These are phyloP conservation scores for Tubosaeta brunneosetosa DNA, from an alignment of 768 basidiomycete genomes.

Conservation along the genomic window DNA sequence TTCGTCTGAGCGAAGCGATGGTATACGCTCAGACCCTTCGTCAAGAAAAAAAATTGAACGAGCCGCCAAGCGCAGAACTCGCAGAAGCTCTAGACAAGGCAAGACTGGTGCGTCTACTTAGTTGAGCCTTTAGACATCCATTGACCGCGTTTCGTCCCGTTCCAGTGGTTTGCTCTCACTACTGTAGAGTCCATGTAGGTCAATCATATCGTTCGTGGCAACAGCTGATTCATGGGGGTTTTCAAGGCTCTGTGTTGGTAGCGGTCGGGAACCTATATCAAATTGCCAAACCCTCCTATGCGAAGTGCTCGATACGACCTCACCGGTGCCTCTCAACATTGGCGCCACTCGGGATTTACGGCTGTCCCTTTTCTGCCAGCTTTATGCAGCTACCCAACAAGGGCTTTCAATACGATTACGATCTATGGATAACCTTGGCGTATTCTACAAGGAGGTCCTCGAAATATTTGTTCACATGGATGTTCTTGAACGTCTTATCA, in stretches of 20 bases:
- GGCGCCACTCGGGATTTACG: constrained; percentile 32
- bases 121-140: constrained; percentile 5
- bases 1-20: constrained; percentile 37
- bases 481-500: constrained; percentile 33
- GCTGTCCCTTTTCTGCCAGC: constrained; percentile 33
- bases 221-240: neutral
- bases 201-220: neutral
- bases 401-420: constrained; percentile 31
- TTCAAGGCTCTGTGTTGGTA: constrained; percentile 39
- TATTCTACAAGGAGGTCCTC: constrained; percentile 33
- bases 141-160: constrained; percentile 13
- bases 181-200: constrained; percentile 38
- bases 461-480: constrained; percentile 33
- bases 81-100: constrained; percentile 34
- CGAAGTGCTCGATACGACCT: constrained; percentile 29
- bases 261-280: constrained; percentile 39
- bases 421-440: constrained; percentile 23
- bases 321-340: constrained; percentile 19
- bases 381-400: constrained; percentile 30
- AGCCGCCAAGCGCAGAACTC: constrained; percentile 27
- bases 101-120: constrained; percentile 31
- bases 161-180: constrained; percentile 39
- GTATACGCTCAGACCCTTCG: constrained; percentile 29
- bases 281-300: constrained; percentile 28
- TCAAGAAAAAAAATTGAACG: constrained; percentile 24